These are phyloP conservation scores for Westerdykella sp. DNA, from an alignment of 2,329 filamentous ascomycete species.

Conservation along the genomic window DNA sequence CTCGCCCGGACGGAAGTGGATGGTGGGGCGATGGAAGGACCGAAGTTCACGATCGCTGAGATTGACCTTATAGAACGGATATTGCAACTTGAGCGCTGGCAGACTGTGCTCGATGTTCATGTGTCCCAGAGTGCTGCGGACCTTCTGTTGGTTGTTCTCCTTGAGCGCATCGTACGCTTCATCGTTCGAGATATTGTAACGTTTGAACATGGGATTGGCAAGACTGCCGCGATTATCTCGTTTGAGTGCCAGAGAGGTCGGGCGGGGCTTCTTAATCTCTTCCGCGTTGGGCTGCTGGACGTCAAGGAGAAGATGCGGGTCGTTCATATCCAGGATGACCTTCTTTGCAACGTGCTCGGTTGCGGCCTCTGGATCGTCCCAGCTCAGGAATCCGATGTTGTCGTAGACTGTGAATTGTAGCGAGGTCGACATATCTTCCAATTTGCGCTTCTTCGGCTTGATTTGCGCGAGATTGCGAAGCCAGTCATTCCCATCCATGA, in stretches of 20 bases:
- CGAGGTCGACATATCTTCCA: slow-evolving; percentile 27
- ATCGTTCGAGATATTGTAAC: slow-evolving; percentile 96
- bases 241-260: slow-evolving; percentile 50
- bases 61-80: slow-evolving; percentile 91
- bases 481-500: slow-evolving; percentile 26
- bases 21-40: slow-evolving; percentile 76
- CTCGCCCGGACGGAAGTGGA: slow-evolving; percentile 65
- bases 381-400: slow-evolving; percentile 49
- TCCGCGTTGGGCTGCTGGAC: slow-evolving; percentile 60
- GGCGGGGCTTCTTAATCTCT: slow-evolving; percentile 50
- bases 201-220: slow-evolving; percentile 65
- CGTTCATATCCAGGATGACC: slow-evolving; percentile 78
- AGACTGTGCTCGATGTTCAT: slow-evolving; percentile 91
- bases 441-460: slow-evolving; percentile 62
- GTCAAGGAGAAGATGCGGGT: slow-evolving; percentile 80
- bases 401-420: slow-evolving; percentile 33
- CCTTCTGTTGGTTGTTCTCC: slow-evolving; percentile 93
- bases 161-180: slow-evolving; percentile 93
- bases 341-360: slow-evolving; percentile 69
- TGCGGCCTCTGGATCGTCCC: slow-evolving; percentile 73
- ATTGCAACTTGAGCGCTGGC: slow-evolving; percentile 84
- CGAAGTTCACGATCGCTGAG: slow-evolving; percentile 65
- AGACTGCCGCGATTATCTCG: slow-evolving; percentile 63
- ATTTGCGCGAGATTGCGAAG: slow-evolving; percentile 23
- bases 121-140: slow-evolving; percentile 84